Evolutionary conservation across 2,329 filamentous ascomycete genomes (phyloP).

Genomic region (Domatiomyces catenatus): DNA sequence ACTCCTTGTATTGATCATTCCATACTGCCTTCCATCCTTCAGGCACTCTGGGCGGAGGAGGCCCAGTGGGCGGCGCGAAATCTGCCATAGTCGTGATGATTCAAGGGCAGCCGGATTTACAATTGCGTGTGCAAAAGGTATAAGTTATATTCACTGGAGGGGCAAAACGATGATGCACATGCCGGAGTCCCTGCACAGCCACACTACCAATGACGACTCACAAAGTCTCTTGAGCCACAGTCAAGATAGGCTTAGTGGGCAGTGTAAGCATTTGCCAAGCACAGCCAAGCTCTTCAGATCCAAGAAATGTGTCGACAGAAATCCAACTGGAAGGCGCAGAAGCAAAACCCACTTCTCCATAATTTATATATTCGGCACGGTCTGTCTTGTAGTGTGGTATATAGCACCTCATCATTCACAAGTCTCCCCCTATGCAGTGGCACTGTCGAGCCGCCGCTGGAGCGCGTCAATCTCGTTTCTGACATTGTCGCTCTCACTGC

Average conservation of each 20-base stretch:
- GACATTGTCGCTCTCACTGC: conserved; percentile 10
- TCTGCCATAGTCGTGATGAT: conserved; percentile 10
- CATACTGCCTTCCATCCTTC: conserved; percentile 58
- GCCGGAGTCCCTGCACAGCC: background rate
- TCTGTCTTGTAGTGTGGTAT: too few species aligned
- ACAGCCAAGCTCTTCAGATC: background rate
- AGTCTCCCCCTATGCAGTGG: background rate
- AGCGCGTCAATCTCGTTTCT: conserved; percentile 2
- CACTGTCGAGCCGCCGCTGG: background rate
- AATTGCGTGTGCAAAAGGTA: too few species aligned
- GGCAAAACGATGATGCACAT: background rate
- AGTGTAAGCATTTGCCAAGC: background rate
- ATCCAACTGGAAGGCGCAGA: background rate
- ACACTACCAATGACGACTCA: background rate
- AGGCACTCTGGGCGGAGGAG: conserved; percentile 47
- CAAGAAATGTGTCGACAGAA: too few species aligned
- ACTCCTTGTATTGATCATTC: conserved; percentile 78
- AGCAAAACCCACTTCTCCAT: too few species aligned
- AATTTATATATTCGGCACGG: too few species aligned
- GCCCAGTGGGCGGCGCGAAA: conserved; percentile 30
- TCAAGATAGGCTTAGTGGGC: background rate
- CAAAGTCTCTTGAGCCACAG: background rate
- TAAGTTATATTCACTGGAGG: background rate
- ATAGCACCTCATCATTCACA: too few species aligned
- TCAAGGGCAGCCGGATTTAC: background rate